Percentiles rank a stretch among this genome's conserved stretches.
Evolutionary conservation across 169 alveolate genomes (phyloP).

Genomic region (Hammondia hammondi): DNA sequence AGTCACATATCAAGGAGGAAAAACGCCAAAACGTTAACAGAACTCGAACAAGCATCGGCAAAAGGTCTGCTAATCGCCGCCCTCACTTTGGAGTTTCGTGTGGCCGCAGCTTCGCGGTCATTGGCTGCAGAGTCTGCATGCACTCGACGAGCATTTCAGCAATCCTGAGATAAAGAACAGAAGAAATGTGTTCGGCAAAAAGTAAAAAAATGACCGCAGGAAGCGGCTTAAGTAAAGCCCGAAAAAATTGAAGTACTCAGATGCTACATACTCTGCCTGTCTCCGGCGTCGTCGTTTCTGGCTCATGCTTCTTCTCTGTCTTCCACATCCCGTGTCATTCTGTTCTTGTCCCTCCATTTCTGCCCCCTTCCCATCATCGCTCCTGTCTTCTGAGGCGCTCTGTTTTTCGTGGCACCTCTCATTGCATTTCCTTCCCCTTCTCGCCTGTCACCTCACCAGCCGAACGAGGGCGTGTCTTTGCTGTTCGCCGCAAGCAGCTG

Average conservation of each 20-base stretch:
- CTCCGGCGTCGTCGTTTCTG: not conserved
- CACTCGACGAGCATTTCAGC: constrained; percentile 3
- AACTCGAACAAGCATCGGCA: not conserved
- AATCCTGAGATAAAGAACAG: not conserved
- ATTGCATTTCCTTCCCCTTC: too few species aligned
- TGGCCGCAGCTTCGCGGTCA: constrained; percentile 32
- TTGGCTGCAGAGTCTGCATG: constrained; percentile 14
- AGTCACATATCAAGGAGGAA: too few species aligned
- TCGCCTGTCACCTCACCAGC: not conserved
- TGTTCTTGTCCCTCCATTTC: not conserved
- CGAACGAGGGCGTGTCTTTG: not conserved
- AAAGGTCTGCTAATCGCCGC: not conserved
- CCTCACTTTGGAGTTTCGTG: not conserved
- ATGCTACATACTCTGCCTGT: not conserved
- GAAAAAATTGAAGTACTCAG: not conserved
- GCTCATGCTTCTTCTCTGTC: not conserved
- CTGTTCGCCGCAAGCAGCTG: constrained; percentile 12
- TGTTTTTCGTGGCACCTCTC: not conserved
- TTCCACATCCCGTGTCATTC: not conserved
- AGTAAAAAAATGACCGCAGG: not conserved
- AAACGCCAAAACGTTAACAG: too few species aligned
- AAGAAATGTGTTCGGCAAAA: not conserved
- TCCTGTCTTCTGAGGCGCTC: not conserved
- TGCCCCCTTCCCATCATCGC: not conserved
- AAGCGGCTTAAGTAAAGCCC: not conserved